A percentile compares a stretch with the other conserved stretches of the same genome.
phyloP scores from a whole-genome alignment of 768 basidiomycete species.

The Mrakia frigida region DNA sequence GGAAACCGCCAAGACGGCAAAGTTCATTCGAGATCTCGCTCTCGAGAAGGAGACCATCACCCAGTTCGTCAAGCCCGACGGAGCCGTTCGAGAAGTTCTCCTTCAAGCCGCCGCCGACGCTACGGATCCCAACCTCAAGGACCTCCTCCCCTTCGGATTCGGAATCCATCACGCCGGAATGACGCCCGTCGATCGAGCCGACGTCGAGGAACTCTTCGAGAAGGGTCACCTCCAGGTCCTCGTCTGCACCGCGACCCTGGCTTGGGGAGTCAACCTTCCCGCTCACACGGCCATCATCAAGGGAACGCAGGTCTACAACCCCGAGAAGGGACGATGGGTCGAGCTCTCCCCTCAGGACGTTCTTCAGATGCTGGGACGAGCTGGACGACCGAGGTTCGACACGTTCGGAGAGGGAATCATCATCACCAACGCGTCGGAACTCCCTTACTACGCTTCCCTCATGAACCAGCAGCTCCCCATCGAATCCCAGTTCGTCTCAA shows the following conservation, averaged over 20 bases:
- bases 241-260: constrained; percentile 94
- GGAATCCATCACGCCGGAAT: constrained; percentile 98
- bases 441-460: constrained; percentile 93
- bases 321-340: constrained; percentile 96
- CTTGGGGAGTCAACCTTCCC: constrained; percentile 98
- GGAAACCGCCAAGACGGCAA: constrained; percentile 95
- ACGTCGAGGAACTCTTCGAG: constrained; percentile 90
- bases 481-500: constrained; percentile 87
- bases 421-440: constrained; percentile 93
- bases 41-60: constrained; percentile 95
- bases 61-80: constrained; percentile 90
- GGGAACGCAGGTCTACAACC: constrained; percentile 99
- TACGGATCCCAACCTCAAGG: constrained; percentile 74
- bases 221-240: constrained; percentile 89
- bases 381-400: constrained; percentile 94
- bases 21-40: constrained; percentile 87
- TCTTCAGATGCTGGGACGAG: constrained; percentile 95
- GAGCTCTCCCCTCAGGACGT: constrained; percentile 94
- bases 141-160: constrained; percentile 91
- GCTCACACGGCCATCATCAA: constrained; percentile 99
- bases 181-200: constrained; percentile 79
- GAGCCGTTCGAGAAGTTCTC: constrained; percentile 83
- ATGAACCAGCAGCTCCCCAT: constrained; percentile 97
- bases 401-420: constrained; percentile 96
- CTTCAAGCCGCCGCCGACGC: constrained; percentile 75